Base-by-base conservation (phyloP, 768 basidiomycete species). In the Cytidiella melzeri region DNA sequence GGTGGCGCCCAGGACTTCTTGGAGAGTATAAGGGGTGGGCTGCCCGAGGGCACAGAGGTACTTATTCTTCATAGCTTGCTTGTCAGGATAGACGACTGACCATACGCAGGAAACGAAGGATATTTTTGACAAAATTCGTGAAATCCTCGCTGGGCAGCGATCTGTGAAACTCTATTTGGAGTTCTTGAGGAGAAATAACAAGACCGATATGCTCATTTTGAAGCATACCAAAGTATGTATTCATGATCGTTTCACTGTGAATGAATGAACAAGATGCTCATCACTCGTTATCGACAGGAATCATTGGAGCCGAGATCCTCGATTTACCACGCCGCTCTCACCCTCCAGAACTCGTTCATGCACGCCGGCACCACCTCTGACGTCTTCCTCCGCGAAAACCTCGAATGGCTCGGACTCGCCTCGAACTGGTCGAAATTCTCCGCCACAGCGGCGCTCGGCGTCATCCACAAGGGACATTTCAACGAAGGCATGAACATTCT, bases 401-500 rank as follows among this genome's bases (percentile, higher is more conserved):
- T 99, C 27, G 95, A 97, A 63, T 99, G 94, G 93, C 80, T 99
- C 3, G 89, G 82, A 9, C 78, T 91, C 46, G 96, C 96, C 2
- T 86, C 86, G 23, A 98, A 99, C 64, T 99, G 96, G 96, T 90
- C 92, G 24, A 99, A 98, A 62, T 99, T 98, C 70, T 91, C 92
- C 3, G 92, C 96, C 5, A 97, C 96, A 11, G 93, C 96, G 18
- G 93, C 90, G 7, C 80, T 99, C 20, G 96, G 96, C 54, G 90
- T 98, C 48, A 97, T 99, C 55, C 92, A 98, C 72, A 94, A 95
- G 62, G 96, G 96, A 38, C 93, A 93, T 65, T 89, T 92, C 59
- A 83, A 92, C 59, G 86, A 95, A 65, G 94, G 93, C 43, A 85
- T 88, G 79, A 82, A 80, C 41, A 90, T 98, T 46, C 80, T 99